phyloP scores from a whole-genome alignment of 257 asterid species.

The Lantana camara region DNA sequence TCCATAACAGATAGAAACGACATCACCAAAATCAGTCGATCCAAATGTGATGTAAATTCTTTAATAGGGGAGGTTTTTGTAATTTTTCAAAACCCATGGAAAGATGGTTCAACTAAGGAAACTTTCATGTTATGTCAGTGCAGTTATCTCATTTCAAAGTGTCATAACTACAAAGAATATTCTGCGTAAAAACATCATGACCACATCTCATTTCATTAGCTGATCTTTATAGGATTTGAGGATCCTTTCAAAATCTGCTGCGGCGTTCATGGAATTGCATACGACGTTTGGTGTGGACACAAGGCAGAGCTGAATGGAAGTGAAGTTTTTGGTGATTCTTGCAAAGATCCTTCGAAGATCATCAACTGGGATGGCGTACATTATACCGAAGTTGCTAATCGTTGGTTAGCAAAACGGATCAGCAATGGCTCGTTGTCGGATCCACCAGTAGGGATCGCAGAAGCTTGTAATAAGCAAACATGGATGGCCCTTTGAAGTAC shows the following conservation, averaged over 20 bases:
- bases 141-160: too few relatives aligned
- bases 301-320: constrained; percentile 34
- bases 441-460: constrained; percentile 35
- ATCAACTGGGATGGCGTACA: constrained; percentile 57
- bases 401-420: constrained; percentile 44
- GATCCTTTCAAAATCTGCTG: constrained; percentile 47
- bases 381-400: constrained; percentile 50
- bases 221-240: constrained; percentile 41
- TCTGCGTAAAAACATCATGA: too few relatives aligned
- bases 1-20: too few relatives aligned
- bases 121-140: too few relatives aligned
- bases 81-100: too few relatives aligned
- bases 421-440: constrained; percentile 47
- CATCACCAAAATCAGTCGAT: too few relatives aligned
- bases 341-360: constrained; percentile 36
- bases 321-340: constrained; percentile 38
- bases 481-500: too few relatives aligned
- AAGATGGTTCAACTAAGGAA: too few relatives aligned
- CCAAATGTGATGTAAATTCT: too few relatives aligned
- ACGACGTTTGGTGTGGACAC: constrained; percentile 49
- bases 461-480: constrained; percentile 43
- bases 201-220: too few relatives aligned
- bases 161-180: too few relatives aligned
- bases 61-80: too few relatives aligned
- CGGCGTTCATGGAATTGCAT: constrained; percentile 34